Conservation (phyloP, 2,329 filamentous ascomycete genomes). For the Orbilia javanica region DNA sequence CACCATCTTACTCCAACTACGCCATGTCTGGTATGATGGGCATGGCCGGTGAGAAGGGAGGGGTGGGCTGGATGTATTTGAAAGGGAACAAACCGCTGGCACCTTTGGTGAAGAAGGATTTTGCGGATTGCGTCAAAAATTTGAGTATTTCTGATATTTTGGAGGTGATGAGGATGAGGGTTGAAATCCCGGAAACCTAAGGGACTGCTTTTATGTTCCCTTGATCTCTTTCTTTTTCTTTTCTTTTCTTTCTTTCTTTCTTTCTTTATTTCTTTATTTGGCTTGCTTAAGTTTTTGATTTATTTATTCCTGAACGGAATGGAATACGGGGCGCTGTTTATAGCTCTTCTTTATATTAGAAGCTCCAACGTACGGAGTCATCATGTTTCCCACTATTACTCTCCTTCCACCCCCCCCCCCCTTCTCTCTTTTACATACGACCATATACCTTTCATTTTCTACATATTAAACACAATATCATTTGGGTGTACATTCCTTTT, state of each 20-base stretch:
- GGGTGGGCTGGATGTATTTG: constrained; percentile 55
- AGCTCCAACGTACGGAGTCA: no score
- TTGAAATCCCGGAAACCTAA: constrained; percentile 54
- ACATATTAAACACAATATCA: not conserved
- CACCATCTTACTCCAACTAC: constrained; percentile 44
- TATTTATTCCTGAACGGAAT: not conserved
- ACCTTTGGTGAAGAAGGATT: constrained; percentile 57
- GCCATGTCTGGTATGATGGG: constrained; percentile 38
- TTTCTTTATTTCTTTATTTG: not conserved
- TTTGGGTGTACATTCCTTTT: constrained; percentile 14
- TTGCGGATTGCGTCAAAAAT: constrained; percentile 54
- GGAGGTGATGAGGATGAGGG: constrained; percentile 58
- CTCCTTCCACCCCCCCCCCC: not conserved
- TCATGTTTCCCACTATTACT: not conserved
- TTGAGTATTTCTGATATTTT: constrained; percentile 58
- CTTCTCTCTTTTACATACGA: not conserved
- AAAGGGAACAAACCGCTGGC: constrained; percentile 56
- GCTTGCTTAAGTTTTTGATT: not conserved
- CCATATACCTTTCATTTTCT: not conserved
- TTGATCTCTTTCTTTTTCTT: not conserved
- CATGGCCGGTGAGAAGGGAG: constrained; percentile 37
- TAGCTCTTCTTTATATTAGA: no score
- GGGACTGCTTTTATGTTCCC: not conserved
- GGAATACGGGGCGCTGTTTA: not conserved
- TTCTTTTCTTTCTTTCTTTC: not conserved